Conservation (phyloP, 2,329 filamentous ascomycete species). For the Paecilomyces sp. region DNA sequence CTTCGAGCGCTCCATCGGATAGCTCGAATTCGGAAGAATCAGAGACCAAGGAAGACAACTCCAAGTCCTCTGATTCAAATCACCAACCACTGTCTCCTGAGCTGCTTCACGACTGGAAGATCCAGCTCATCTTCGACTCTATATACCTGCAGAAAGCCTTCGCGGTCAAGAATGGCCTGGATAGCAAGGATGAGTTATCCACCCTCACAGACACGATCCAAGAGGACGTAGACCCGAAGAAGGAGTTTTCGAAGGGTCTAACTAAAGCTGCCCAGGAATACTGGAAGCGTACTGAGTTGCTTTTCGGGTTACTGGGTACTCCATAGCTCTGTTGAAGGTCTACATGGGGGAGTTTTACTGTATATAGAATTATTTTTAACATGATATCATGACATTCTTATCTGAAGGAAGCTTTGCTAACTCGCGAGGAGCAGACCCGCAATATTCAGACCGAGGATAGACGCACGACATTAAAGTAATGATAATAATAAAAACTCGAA, state of each 20-base stretch:
- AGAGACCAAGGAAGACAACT: not conserved
- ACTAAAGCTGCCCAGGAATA: constrained; percentile 63
- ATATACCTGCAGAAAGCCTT: constrained; percentile 24
- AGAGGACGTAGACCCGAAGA: constrained; percentile 43
- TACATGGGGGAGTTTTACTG: not conserved
- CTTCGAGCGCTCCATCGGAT: not conserved
- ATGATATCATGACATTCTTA: not conserved
- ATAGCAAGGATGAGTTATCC: constrained; percentile 35
- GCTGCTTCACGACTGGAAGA: constrained; percentile 21
- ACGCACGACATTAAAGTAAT: too few relatives aligned
- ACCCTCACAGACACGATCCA: constrained; percentile 39
- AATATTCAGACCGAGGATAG: too few relatives aligned
- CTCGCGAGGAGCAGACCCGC: too few relatives aligned
- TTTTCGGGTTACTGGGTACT: constrained; percentile 67
- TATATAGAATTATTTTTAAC: not conserved
- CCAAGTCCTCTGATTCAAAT: not conserved
- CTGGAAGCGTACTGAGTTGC: constrained; percentile 71
- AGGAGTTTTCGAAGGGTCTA: constrained; percentile 47
- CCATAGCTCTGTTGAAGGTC: constrained; percentile 1
- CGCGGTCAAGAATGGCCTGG: constrained; percentile 3
- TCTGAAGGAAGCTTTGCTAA: not conserved
- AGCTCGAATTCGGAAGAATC: not conserved
- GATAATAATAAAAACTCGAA: too few relatives aligned
- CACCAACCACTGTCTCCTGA: constrained; percentile 1
- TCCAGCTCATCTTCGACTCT: constrained; percentile 32